phyloP scores from a whole-genome alignment of 2,329 filamentous ascomycete species.

The Fusarium brachygibbosum region DNA sequence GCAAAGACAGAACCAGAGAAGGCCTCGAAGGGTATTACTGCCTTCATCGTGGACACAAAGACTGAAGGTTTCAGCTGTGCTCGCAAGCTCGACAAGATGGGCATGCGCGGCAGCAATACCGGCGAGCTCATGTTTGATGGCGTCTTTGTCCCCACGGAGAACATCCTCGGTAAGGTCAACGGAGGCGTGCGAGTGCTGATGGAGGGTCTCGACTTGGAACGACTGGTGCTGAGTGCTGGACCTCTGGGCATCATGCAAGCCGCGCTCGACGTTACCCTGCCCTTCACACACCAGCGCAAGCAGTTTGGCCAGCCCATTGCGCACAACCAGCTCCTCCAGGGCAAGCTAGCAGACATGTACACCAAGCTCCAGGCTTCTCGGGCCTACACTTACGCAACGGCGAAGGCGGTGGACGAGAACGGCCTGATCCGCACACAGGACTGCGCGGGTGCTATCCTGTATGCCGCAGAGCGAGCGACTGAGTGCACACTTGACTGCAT shows the following conservation, averaged over 20 bases:
- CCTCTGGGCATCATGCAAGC: slow-evolving; percentile 96
- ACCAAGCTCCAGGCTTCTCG: slow-evolving; percentile 87
- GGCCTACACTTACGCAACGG: slow-evolving; percentile 90
- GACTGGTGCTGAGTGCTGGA: slow-evolving; percentile 90
- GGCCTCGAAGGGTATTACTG: slow-evolving; percentile 91
- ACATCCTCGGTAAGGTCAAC: slow-evolving; percentile 84
- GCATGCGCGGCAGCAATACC: slow-evolving; percentile 97
- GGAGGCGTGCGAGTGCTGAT: slow-evolving; percentile 91
- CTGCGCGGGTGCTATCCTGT: slow-evolving; percentile 93
- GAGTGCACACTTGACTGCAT: slow-evolving; percentile 90
- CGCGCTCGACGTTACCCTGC: slow-evolving; percentile 84
- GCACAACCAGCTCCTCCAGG: slow-evolving; percentile 93
- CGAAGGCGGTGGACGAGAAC: slow-evolving; percentile 81
- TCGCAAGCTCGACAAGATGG: slow-evolving; percentile 95
- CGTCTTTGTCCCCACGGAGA: slow-evolving; percentile 87
- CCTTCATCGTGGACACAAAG: slow-evolving; percentile 85
- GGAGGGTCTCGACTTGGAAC: slow-evolving; percentile 95
- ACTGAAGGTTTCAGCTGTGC: slow-evolving; percentile 84
- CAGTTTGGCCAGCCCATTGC: slow-evolving; percentile 91
- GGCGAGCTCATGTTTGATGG: slow-evolving; percentile 92
- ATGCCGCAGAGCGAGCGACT: slow-evolving; percentile 90
- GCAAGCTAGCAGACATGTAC: slow-evolving; percentile 96
- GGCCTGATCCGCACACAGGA: slow-evolving; percentile 85
- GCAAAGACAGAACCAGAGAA: slow-evolving; percentile 89
- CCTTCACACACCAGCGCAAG: slow-evolving; percentile 88